Conservation (phyloP, 495 filamentous ascomycete genomes). For the Entonaema liquescens region DNA sequence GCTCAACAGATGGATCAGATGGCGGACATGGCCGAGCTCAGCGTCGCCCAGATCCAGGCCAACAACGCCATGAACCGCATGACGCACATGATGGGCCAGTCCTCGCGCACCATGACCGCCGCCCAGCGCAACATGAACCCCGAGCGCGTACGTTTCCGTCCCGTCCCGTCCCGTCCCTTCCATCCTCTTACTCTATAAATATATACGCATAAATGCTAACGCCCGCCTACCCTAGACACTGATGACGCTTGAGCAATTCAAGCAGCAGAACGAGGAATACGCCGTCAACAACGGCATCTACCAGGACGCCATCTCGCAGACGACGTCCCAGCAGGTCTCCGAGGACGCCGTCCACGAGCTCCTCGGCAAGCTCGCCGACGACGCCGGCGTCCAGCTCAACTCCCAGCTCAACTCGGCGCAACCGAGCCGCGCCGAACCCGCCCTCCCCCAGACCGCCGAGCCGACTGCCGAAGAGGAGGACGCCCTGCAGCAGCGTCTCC, state of each 20-base stretch:
- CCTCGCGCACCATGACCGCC: conserved; percentile 59
- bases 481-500: conserved; percentile 65
- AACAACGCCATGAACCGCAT: conserved; percentile 65
- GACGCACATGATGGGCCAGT: conserved; percentile 62
- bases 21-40: conserved; percentile 63
- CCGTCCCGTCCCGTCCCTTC: background rate
- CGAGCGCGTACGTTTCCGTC: conserved; percentile 61
- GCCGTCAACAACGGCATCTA: conserved; percentile 84
- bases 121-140: conserved; percentile 82
- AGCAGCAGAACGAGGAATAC: conserved; percentile 84
- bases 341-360: conserved; percentile 85
- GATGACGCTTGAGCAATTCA: conserved; percentile 78
- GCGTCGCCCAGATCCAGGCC: conserved; percentile 61
- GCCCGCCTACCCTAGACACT: conserved; percentile 47
- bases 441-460: conserved; percentile 56
- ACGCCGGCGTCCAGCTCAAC: conserved; percentile 78
- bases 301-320: conserved; percentile 79
- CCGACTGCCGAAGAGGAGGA: conserved; percentile 70
- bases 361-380: conserved; percentile 81
- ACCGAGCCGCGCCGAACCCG: conserved; percentile 62
- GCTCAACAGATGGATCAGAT: conserved; percentile 63
- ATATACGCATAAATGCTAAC: conserved; percentile 43
- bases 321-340: conserved; percentile 77
- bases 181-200: background rate
- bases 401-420: conserved; percentile 71